These are phyloP conservation scores for Erythrophleum ivorense DNA, from an alignment of 331 rosid species.

Conservation along the genomic window DNA sequence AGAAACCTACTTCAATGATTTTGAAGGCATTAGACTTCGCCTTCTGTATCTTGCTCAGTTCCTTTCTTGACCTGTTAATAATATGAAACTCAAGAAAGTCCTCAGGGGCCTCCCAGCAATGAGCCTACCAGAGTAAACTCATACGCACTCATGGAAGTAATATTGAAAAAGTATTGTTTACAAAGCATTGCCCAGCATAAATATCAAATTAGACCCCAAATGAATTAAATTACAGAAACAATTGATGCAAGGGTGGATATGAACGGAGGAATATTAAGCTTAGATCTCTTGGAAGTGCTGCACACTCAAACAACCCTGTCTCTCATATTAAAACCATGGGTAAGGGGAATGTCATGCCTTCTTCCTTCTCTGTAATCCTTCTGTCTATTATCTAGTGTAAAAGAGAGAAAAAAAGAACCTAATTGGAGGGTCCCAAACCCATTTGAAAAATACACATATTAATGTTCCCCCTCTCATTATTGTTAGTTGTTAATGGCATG, in stretches of 20 bases:
- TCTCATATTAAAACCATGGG: background rate
- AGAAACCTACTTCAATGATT: background rate
- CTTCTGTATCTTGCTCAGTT: background rate
- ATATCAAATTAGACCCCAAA: background rate
- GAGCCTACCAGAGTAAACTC: background rate
- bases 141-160: background rate
- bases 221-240: background rate
- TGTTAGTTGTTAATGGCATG: background rate
- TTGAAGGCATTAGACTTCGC: background rate
- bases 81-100: background rate
- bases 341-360: background rate
- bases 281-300: background rate
- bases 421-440: background rate
- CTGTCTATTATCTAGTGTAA: background rate
- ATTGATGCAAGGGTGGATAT: background rate
- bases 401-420: background rate
- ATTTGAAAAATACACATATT: background rate
- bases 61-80: background rate
- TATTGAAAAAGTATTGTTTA: background rate
- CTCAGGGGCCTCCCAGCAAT: background rate
- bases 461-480: background rate
- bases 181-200: background rate
- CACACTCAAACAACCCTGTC: background rate
- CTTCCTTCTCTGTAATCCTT: background rate
- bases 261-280: background rate